phyloP scores from a whole-genome alignment of 164 flowering plant genomes.

The Liquidambar formosana region DNA sequence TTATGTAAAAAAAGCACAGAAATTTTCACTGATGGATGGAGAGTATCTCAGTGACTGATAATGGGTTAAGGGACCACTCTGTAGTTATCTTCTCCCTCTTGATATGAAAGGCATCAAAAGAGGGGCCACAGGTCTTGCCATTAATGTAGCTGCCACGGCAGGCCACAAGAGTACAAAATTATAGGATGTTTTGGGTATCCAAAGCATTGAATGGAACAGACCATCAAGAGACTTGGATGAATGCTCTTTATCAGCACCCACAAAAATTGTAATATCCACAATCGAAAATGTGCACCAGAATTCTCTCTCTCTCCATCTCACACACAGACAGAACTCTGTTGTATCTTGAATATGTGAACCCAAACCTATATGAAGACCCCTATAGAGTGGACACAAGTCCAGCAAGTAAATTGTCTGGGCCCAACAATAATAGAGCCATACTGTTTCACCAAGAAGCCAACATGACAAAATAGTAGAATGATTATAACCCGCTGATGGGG shows the following conservation, averaged over 20 bases:
- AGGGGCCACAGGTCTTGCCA: conserved; percentile 17
- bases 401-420: no score
- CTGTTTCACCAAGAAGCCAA: no score
- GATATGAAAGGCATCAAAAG: conserved; percentile 4
- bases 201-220: conserved; percentile 9
- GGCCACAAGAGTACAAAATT: conserved; percentile 28
- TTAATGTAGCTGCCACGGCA: conserved; percentile 11
- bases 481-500: no score
- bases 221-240: neutral
- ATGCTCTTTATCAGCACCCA: neutral
- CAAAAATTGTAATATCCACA: neutral
- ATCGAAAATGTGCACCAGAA: neutral
- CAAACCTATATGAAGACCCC: no score
- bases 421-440: no score
- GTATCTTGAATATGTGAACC: no score
- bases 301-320: neutral
- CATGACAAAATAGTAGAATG: no score
- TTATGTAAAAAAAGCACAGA: neutral
- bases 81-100: neutral
- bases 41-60: conserved; percentile 1
- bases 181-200: conserved; percentile 25
- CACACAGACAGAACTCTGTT: neutral
- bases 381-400: no score
- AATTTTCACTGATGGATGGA: neutral
- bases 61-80: neutral